phyloP scores from a whole-genome alignment of 331 rosid genomes.

The Malus hybrid region DNA sequence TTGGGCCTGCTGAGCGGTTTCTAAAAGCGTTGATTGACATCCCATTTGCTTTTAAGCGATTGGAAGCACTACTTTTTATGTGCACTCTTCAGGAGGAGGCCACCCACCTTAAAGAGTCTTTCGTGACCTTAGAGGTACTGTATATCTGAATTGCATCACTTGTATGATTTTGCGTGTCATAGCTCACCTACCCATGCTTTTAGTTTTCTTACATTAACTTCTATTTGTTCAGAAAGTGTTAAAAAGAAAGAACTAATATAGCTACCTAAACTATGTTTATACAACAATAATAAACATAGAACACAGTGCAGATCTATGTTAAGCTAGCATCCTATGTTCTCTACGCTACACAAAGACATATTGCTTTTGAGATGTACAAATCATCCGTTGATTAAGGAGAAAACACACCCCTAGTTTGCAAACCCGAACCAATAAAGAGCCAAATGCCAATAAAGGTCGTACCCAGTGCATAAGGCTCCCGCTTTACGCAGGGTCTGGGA shows the following conservation, averaged over 20 bases:
- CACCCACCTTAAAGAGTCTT: constrained; percentile 46
- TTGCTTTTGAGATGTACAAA: neutral
- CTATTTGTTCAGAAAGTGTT: neutral
- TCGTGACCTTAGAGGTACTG: constrained; percentile 71
- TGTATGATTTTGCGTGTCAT: neutral
- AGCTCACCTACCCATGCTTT: neutral
- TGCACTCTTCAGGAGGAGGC: constrained; percentile 73
- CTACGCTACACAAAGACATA: neutral
- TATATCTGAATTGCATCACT: neutral
- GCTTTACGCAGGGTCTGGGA: too few species aligned
- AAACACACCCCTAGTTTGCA: neutral
- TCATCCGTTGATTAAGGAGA: neutral
- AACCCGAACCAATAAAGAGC: neutral
- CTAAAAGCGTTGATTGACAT: constrained; percentile 63
- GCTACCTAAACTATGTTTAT: neutral
- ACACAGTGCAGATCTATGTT: neutral
- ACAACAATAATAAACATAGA: neutral
- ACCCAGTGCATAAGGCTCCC: too few species aligned
- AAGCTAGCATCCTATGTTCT: neutral
- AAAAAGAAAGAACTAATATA: neutral
- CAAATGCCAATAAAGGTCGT: neutral
- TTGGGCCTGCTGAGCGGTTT: constrained; percentile 88
- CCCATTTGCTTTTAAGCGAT: constrained; percentile 74
- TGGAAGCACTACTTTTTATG: constrained; percentile 83
- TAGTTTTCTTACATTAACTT: neutral